Evolutionary conservation across 2,329 filamentous ascomycete species (phyloP), one percentile per base, ranked within the genome.

Genomic region (Epichloe festucae): DNA sequence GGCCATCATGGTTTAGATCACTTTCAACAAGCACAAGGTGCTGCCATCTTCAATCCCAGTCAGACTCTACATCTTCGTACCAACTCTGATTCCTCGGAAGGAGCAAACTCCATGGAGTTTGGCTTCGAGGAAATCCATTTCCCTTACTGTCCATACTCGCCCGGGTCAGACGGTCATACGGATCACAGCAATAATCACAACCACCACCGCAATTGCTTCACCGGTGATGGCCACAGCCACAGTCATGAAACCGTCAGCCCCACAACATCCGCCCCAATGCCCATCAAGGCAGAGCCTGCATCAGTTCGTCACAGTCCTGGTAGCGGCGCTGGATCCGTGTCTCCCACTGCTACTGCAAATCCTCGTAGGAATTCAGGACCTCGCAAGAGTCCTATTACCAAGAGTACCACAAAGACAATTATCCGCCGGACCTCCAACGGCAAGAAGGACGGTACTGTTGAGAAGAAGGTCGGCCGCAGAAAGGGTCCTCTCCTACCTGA

Each of bases 381-480:
- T 65, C 82, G 82, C 58, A 88, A 87, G 72, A 93, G 84, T 65
- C 85, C 85, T 2, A 86, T 85, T 52, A 76, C 84, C 58, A 95
- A 95, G 74, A 79, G 84, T 1, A 64, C 85, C 1, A 64, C 87
- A 39, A 95, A 95, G 71, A 79, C 87, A 10, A 87, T 91, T 60
- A 84, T 89, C 60, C 87, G 87, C 69, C 89, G 89, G 68, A 84
- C 73, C 56, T 87, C 76, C 54, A 80, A 78, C 54, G 83, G 81
- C 61, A 94, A 91, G 74, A 89, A 86, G 70, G 88, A 94, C 58
- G 79, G 79, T 12, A 77, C 77, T 10, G 72, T 73, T 40, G 91
- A 96, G 77, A 97, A 96, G 79, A 90, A 90, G 68, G 87, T 96
- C 54, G 91, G 91, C 47, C 84, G 89, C 63, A 82, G 91, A 70